A percentile compares a stretch with the other conserved stretches of the same genome.
Evolutionary conservation across 192 early-diverging fungal genomes (phyloP).

Genomic region (Phycomyces nitens): DNA sequence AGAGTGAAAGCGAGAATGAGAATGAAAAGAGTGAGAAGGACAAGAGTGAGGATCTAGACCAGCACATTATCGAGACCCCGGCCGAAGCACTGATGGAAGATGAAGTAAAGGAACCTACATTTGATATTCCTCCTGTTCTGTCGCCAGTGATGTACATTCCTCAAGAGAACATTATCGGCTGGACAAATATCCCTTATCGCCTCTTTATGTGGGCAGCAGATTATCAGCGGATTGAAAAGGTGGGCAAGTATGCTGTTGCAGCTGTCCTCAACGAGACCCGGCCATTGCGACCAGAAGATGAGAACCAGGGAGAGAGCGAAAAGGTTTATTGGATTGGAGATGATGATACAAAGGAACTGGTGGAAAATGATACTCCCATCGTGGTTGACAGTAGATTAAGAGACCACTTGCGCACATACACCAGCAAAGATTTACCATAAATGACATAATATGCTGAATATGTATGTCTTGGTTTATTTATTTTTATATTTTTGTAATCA

Average conservation of each 20-base stretch:
- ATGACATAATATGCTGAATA: background rate
- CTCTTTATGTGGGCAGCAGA: constrained; percentile 38
- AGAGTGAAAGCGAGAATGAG: background rate
- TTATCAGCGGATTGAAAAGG: constrained; percentile 34
- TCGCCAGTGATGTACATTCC: constrained; percentile 38
- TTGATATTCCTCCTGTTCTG: constrained; percentile 27
- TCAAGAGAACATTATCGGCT: constrained; percentile 43
- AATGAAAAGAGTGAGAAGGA: background rate
- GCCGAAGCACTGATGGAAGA: background rate
- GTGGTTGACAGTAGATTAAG: constrained; percentile 21
- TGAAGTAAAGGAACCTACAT: constrained; percentile 18
- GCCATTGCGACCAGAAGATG: constrained; percentile 24
- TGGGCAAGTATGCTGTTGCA: constrained; percentile 36
- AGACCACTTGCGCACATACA: constrained; percentile 22
- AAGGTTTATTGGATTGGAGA: constrained; percentile 33
- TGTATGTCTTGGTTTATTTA: background rate
- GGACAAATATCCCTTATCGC: constrained; percentile 41
- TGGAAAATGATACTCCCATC: constrained; percentile 28
- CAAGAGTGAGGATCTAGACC: background rate
- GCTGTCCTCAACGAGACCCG: constrained; percentile 31
- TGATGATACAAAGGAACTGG: constrained; percentile 23
- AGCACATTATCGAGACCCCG: background rate
- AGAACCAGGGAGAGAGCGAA: constrained; percentile 29
- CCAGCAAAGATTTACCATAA: constrained; percentile 18
- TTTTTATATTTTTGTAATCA: background rate